Conservation (phyloP, 805 yeast species). For the Yarrowia sp. region DNA sequence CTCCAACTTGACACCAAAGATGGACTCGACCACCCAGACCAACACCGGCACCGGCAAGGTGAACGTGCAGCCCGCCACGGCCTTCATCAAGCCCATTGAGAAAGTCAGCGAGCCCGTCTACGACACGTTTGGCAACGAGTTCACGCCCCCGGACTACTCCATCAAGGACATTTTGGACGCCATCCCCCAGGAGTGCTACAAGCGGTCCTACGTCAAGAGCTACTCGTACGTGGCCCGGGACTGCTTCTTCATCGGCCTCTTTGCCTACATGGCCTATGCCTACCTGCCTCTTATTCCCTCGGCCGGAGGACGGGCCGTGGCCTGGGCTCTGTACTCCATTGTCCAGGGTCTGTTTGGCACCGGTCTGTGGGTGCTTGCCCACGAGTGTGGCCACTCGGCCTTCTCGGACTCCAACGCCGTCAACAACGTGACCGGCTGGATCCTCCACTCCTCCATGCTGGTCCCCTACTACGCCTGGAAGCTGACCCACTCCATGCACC, state of each 20-base stretch:
- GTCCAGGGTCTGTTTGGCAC: constrained; percentile 72
- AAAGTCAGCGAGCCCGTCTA: constrained; percentile 44
- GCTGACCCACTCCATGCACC: constrained; percentile 83
- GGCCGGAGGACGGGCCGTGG: constrained; percentile 56
- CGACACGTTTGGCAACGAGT: constrained; percentile 69
- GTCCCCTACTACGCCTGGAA: constrained; percentile 93
- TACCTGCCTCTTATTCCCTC: constrained; percentile 61
- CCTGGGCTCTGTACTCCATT: constrained; percentile 65
- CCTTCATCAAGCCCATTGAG: constrained; percentile 32
- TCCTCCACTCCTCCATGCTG: constrained; percentile 74
- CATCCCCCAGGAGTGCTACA: constrained; percentile 78
- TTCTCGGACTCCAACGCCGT: constrained; percentile 74
- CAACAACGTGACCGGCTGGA: constrained; percentile 84
- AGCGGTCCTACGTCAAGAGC: constrained; percentile 63
- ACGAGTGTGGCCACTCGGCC: constrained; percentile 91
- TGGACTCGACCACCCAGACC: constrained; percentile 38
- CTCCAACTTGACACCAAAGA: neutral
- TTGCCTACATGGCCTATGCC: constrained; percentile 62
- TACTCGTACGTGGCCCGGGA: constrained; percentile 74
- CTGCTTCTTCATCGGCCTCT: constrained; percentile 53
- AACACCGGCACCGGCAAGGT: constrained; percentile 37
- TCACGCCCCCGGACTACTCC: constrained; percentile 75
- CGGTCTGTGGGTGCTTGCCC: constrained; percentile 86
- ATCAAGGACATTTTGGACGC: constrained; percentile 76
- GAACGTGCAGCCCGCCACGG: constrained; percentile 34